These are phyloP conservation scores for Aspergillus homomorphus DNA, from an alignment of 495 filamentous ascomycete genomes.

Conservation along the genomic window DNA sequence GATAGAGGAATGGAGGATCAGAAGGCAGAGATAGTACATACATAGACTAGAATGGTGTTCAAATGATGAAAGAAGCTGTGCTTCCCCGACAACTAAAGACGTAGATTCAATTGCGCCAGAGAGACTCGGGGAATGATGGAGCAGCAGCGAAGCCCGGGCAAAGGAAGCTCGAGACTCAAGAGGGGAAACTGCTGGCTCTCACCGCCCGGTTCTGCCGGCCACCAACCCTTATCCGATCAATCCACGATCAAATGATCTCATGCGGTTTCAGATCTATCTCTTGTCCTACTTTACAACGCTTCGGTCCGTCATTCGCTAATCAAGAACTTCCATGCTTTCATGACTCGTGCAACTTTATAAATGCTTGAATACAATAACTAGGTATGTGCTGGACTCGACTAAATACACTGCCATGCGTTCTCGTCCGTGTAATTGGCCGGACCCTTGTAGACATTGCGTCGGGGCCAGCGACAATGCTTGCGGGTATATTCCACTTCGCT, in stretches of 20 bases:
- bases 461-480: slow-evolving; percentile 41
- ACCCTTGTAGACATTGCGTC: slow-evolving; percentile 36
- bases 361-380: slow-evolving; percentile 25
- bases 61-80: too few relatives aligned
- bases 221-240: neutral
- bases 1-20: neutral
- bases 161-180: neutral
- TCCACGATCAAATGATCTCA: neutral
- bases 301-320: too few relatives aligned
- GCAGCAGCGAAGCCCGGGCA: neutral
- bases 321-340: too few relatives aligned
- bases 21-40: neutral
- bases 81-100: too few relatives aligned
- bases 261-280: neutral
- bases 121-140: neutral
- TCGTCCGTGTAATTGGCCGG: slow-evolving; percentile 42
- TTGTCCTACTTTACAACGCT: neutral
- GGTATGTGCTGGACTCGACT: slow-evolving; percentile 11
- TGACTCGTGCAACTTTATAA: slow-evolving; percentile 17
- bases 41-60: neutral
- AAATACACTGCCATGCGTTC: slow-evolving; percentile 40
- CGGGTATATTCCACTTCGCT: slow-evolving; percentile 33
- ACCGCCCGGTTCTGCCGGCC: neutral
- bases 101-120: neutral
- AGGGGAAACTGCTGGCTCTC: neutral